Percentiles rank a stretch among this genome's conserved stretches.
phyloP scores from a whole-genome alignment of 768 basidiomycete species.

The Hypholoma fasciculare region DNA sequence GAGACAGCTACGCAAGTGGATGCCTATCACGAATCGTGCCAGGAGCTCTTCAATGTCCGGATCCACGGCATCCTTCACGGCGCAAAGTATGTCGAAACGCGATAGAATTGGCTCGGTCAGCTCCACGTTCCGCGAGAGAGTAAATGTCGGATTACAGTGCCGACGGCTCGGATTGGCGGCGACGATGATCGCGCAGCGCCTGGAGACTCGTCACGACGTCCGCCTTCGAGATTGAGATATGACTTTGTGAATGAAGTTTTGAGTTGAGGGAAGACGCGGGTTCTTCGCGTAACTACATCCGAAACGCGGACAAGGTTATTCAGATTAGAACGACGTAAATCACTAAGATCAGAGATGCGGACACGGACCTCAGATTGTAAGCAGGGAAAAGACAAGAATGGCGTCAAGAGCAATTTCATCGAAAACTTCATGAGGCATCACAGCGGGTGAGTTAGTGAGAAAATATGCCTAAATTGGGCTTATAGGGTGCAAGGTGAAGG shows the following conservation, averaged over 20 bases:
- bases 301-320: conserved; percentile 95
- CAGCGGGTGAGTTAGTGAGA: conserved; percentile 89
- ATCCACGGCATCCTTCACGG: conserved; percentile 97
- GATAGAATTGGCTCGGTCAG: conserved; percentile 97
- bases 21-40: conserved; percentile 97
- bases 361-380: conserved; percentile 98
- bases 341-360: conserved; percentile 92
- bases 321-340: conserved; percentile 87
- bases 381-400: conserved; percentile 95
- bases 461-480: conserved; percentile 97
- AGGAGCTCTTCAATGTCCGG: conserved; percentile 96
- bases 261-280: conserved; percentile 97
- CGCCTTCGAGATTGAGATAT: conserved; percentile 99
- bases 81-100: conserved; percentile 98
- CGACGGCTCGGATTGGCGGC: conserved; percentile 98
- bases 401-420: conserved; percentile 94
- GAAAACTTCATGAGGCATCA: conserved; percentile 92
- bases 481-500: conserved; percentile 88
- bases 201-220: conserved; percentile 98
- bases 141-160: conserved; percentile 96
- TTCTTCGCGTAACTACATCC: conserved; percentile 94
- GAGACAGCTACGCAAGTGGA: conserved; percentile 92
- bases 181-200: conserved; percentile 96
- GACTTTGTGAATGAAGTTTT: conserved; percentile 99
- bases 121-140: conserved; percentile 99